Base-by-base conservation (phyloP, 2,329 filamentous ascomycete genomes). In the Fusarium incarnatum region DNA sequence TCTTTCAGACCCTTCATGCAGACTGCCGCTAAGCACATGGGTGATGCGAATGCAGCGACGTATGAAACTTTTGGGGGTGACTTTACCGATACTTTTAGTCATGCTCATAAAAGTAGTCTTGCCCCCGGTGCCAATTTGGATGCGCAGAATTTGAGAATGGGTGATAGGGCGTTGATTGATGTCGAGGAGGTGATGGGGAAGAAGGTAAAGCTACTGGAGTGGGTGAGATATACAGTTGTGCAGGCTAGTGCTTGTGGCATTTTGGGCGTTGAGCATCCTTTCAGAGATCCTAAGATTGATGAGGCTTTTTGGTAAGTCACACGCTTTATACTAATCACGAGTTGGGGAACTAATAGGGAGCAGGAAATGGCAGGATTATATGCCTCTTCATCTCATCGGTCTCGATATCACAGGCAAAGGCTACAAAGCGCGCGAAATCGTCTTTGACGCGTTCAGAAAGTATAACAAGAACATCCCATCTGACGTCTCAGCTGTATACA, bases 1-100 rank as follows among this genome's bases (percentile, higher is more conserved):
- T 74, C 75, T 6, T 78, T 78, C 56, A 71, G 72, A 0, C 77
- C 77, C 0, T 75, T 78, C 4, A 61, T 78, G 37, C 75, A 76
- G 7, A 69, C 70, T 7, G 62, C 56, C 5, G 23, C 65, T 0
- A 71, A 48, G 32, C 15, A 49, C 8, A 67, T 73, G 70, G 71
- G 68, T 0, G 68, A 55, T n/a, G 65, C 71, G 0, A 61, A 45
- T 0, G 27, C 64, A 0, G 62, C 67, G 27, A 72, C 68, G 0
- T 59, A 55, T 4, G 61, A 71, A 4, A n/a, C 63, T 2, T 71
- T 73, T 28, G 71, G 71, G 3, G 61, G 49, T 0, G 65, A 70
- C 4, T 45, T 68, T 47, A 20, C 59, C 2, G 65, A 71, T 25
- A 55, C 54, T 0, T 62, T 73, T 2, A 69, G 64, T 8, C 61